Base-by-base conservation (phyloP, 768 basidiomycete genomes). In the Collybia sordida region DNA sequence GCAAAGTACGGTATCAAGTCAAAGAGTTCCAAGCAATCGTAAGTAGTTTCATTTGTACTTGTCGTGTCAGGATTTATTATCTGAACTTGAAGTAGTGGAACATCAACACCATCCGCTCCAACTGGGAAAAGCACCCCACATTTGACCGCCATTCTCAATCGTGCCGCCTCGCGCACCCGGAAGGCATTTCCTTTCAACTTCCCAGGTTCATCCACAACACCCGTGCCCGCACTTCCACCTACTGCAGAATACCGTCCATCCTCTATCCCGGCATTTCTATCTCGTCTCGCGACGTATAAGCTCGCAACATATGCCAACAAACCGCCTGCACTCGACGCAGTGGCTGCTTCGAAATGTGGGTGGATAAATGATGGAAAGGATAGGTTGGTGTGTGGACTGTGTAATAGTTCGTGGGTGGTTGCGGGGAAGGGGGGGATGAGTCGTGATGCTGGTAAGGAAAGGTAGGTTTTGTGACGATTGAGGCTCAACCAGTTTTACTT, bases 331-430 rank as follows among this genome's bases (percentile, higher is more conserved):
- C 84, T 92, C 23, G 82, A 93, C 49, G 85, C 90, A 1, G 88
- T 92, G 12, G 83, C 90, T n/a, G 90, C 90, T 2, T 75, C 90
- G 0, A 88, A 81, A 64, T 89, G 87, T 60, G 90, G 90, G 1
- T 93, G 90, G 90, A 71, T 79, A 19, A 93, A 93, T 53, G 83
- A 90, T 45, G 88, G 88, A 37, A 90, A 88, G 65, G 90, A 92
- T 51, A 74, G 90, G 41, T 66, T 92, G 17, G 75, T 86, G 2
- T 92, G 90, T 58, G 83, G 83, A 2, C 66, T 91, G 15, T 92
- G 90, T 58, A 72, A 70, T 49, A 74, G 76, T 9, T 86, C 86
- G 25, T 92, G 90, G 90, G 83, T 89, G 5, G 74, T 90, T 14
- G 83, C 73, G 3, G 78, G 82, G 24, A 77, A 80, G 45, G 82